phyloP scores from a whole-genome alignment of 179 eudicot genomes.

The Spinacia oleracea region DNA sequence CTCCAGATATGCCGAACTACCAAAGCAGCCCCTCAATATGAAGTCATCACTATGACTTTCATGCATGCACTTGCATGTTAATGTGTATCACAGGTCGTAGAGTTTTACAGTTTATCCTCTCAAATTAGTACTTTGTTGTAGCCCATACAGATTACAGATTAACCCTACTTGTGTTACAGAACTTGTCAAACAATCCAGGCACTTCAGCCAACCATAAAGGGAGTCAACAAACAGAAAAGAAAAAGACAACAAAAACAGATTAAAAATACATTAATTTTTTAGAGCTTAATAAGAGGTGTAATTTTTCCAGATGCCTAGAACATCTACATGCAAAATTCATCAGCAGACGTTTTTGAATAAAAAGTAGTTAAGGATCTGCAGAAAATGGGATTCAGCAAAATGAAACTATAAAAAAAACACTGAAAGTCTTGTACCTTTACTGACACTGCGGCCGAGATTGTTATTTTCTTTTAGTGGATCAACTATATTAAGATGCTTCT shows the following conservation, averaged over 20 bases:
- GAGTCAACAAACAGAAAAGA: background rate
- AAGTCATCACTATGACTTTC: background rate
- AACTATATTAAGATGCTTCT: slow-evolving; percentile 81
- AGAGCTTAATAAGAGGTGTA: background rate
- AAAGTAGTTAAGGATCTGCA: slow-evolving; percentile 2
- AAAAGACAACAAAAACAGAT: background rate
- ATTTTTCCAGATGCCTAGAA: background rate
- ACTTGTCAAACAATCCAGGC: background rate
- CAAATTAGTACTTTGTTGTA: no score
- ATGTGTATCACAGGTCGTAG: background rate
- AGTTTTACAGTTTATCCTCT: background rate
- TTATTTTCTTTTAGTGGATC: slow-evolving; percentile 83
- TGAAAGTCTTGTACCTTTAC: slow-evolving; percentile 62
- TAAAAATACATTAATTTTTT: background rate
- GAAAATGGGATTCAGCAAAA: background rate
- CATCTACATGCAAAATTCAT: background rate
- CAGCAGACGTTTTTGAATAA: background rate
- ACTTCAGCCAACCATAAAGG: background rate
- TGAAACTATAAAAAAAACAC: slow-evolving; percentile 14
- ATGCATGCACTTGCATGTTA: slow-evolving; percentile 1
- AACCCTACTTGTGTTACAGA: background rate
- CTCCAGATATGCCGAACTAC: background rate
- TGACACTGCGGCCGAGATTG: slow-evolving; percentile 96
- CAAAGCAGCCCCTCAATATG: background rate
- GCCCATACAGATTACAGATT: background rate